These are phyloP conservation scores for Arabis alpina DNA, from an alignment of 345 rosid species.

Conservation along the genomic window DNA sequence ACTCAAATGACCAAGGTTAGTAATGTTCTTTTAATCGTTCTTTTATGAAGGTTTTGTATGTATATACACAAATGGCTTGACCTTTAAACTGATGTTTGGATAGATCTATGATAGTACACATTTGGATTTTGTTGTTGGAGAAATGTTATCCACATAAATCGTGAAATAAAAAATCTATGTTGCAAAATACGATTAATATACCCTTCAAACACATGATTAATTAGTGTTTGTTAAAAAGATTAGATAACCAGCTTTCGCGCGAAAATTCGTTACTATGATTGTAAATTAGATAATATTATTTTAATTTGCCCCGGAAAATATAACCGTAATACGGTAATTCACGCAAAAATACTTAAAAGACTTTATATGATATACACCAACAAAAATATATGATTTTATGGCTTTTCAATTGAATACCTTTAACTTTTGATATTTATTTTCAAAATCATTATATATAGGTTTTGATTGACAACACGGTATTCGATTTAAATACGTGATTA, in stretches of 20 bases:
- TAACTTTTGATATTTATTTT: too few relatives aligned
- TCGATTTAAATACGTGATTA: too few relatives aligned
- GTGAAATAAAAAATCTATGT: neutral
- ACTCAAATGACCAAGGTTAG: constrained; percentile 20
- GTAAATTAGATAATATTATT: too few relatives aligned
- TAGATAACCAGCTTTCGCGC: too few relatives aligned
- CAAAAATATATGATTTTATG: neutral
- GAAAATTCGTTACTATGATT: too few relatives aligned
- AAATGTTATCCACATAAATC: neutral
- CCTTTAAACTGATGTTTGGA: neutral
- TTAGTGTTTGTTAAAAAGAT: neutral
- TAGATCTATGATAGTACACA: neutral
- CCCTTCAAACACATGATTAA: neutral
- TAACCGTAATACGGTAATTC: too few relatives aligned
- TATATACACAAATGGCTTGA: neutral
- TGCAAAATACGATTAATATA: neutral
- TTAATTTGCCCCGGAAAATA: too few relatives aligned
- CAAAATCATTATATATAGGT: too few relatives aligned
- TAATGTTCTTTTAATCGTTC: neutral
- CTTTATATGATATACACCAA: too few relatives aligned
- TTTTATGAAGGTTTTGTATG: neutral
- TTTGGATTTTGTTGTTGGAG: neutral
- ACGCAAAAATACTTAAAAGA: too few relatives aligned
- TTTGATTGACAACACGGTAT: too few relatives aligned
- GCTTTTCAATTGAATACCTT: too few relatives aligned